Base-by-base conservation (phyloP, 2,329 filamentous ascomycete species). In the Aspergillus novofumigatus region DNA sequence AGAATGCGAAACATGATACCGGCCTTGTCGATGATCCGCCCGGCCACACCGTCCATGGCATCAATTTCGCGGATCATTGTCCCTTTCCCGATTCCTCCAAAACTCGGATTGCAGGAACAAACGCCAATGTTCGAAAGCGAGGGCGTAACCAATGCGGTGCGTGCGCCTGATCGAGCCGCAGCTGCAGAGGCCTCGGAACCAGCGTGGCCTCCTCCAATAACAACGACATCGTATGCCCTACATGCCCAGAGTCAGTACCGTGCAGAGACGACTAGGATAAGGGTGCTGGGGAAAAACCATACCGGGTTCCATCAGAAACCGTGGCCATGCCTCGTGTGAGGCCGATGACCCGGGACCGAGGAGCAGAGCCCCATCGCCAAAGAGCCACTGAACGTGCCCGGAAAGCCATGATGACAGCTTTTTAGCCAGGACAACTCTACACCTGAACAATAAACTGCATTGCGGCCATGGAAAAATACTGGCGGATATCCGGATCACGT, bases 61-160 rank as follows among this genome's bases (percentile, higher is more conserved):
- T 99, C 94, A 32, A 99, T 88, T 75, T 99, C 94, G 45, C 93
- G 87, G 52, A 99, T 80, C 80, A 99, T 97, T 9, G 91, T 97
- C 17, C 94, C 94, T 73, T 99, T 99, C 48, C 94, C 94, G 65
- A 99, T 97, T n/a, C 94, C 94, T 42, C 94, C 94, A 70, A 99
- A 96, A 62, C 91, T 96, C 1, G 93, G 93, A 72, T 97, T 97
- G 78, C 93, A 97, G 38, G 92, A 97, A 77, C 93, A 97, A 29
- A 94, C 91, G 55, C 93, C 93, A 21, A 97, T 86, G 66, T 97
- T 96, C 58, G 92, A 87, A 57, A 91, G 75, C 59, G 89, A 91
- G 2, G 93, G 94, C 1, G 94, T 99, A 51, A 99, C 82, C 63
- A 99, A 83, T 1, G 89, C 93, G 45, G 94, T 97, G 67, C 87